These are phyloP conservation scores for Annona cherimola DNA, from an alignment of 164 flowering plant species.

Conservation along the genomic window DNA sequence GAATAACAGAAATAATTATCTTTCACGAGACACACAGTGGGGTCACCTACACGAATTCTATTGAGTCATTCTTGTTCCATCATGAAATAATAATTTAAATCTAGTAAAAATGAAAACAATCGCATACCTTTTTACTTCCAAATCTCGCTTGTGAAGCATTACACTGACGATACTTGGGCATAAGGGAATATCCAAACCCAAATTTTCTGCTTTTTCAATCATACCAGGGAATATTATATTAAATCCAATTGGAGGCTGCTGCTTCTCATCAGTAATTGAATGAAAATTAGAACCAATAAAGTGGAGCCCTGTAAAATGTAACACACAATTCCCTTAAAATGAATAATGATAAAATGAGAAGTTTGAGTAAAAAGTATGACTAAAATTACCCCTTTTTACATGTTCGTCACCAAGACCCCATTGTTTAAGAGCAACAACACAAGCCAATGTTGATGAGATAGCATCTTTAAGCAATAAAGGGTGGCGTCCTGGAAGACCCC, in stretches of 20 bases:
- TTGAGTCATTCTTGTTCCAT: no score
- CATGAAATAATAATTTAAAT: not conserved
- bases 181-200: constrained; percentile 50
- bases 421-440: constrained; percentile 67
- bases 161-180: constrained; percentile 24
- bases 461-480: constrained; percentile 47
- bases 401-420: constrained; percentile 79
- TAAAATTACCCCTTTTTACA: constrained; percentile 47
- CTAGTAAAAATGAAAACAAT: not conserved
- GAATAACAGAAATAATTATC: not conserved
- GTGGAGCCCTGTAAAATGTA: constrained; percentile 38
- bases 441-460: constrained; percentile 71
- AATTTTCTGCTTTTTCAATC: constrained; percentile 51
- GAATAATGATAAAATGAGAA: not conserved
- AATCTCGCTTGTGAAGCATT: constrained; percentile 43
- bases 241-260: constrained; percentile 70
- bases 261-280: constrained; percentile 35
- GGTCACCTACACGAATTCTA: not conserved
- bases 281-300: constrained; percentile 58
- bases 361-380: not conserved
- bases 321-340: not conserved
- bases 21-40: not conserved
- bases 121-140: constrained; percentile 56
- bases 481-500: constrained; percentile 40
- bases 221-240: constrained; percentile 75